Evolutionary conservation across 331 rosid genomes (phyloP).

Genomic region (Acacia pycnantha): DNA sequence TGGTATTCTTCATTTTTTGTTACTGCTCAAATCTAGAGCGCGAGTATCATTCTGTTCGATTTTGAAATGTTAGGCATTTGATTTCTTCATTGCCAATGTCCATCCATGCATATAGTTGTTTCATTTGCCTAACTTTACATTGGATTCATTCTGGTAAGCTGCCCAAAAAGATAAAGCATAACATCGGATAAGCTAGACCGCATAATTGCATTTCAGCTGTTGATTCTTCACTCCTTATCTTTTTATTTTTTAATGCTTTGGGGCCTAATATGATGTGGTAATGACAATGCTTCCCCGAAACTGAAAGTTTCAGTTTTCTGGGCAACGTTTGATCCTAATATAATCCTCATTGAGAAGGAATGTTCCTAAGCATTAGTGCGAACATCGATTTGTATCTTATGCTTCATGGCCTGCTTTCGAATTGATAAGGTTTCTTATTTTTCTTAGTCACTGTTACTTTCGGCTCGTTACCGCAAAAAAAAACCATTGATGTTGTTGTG

Average conservation of each 20-base stretch:
- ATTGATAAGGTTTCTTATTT: background rate
- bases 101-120: background rate
- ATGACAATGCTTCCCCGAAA: background rate
- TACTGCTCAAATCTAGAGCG: background rate
- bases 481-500: background rate
- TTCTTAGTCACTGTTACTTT: background rate
- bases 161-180: background rate
- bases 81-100: background rate
- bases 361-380: background rate
- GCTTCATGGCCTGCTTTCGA: background rate
- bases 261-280: background rate
- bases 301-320: background rate
- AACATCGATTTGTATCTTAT: background rate
- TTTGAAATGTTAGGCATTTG: background rate
- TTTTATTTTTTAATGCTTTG: background rate
- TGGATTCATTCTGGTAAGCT: background rate
- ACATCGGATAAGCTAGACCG: background rate
- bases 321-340: background rate
- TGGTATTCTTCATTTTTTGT: background rate
- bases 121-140: background rate
- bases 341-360: background rate
- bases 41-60: background rate
- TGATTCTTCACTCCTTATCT: background rate
- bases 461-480: background rate
- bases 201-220: background rate